A percentile compares a stretch with the other conserved stretches of the same genome.
Conservation (phyloP, 306 rosid species). For the Gastrolobium bilobum region DNA sequence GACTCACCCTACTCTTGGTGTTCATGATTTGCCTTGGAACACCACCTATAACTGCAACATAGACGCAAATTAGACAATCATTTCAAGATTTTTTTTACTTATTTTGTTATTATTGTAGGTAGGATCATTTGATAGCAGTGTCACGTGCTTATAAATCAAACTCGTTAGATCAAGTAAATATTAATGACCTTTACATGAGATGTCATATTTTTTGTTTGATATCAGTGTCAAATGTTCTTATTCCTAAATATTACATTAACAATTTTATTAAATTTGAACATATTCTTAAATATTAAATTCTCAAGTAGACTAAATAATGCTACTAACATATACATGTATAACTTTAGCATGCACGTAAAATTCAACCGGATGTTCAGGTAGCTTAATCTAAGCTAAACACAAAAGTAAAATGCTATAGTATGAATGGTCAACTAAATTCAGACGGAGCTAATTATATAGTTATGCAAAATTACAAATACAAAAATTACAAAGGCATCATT, state of each 20-base stretch:
- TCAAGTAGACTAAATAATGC: background rate
- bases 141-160: too few relatives aligned
- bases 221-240: too few relatives aligned
- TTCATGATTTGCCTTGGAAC: background rate
- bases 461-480: slow-evolving; percentile 51
- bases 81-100: too few relatives aligned
- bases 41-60: background rate
- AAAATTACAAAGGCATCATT: slow-evolving; percentile 30
- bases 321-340: background rate
- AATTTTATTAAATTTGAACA: too few relatives aligned
- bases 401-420: slow-evolving; percentile 50
- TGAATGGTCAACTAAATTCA: slow-evolving; percentile 43
- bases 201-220: too few relatives aligned
- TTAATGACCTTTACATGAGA: too few relatives aligned
- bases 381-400: slow-evolving; percentile 5
- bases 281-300: background rate
- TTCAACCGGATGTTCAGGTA: background rate
- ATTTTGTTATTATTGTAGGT: too few relatives aligned
- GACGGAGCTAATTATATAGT: background rate
- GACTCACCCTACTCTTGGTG: background rate
- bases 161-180: too few relatives aligned
- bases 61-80: background rate
- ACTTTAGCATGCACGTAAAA: background rate
- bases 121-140: too few relatives aligned
- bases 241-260: too few relatives aligned